Evolutionary conservation across 306 rosid species (phyloP).

Genomic region (Quercus parvula): DNA sequence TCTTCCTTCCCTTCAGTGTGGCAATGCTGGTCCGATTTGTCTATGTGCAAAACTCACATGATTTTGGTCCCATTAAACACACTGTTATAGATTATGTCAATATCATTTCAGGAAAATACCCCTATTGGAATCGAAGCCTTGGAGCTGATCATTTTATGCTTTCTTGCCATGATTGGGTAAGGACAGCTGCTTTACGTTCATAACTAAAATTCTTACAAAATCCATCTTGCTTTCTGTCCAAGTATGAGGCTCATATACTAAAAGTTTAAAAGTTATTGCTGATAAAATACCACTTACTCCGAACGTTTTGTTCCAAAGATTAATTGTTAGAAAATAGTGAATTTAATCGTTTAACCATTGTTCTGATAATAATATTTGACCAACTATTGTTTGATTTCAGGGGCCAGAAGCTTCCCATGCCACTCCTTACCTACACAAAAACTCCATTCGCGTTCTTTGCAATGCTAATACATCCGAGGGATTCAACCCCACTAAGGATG

Average conservation of each 20-base stretch:
- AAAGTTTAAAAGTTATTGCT: not conserved
- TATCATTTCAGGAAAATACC: slow-evolving; percentile 50
- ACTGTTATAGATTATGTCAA: slow-evolving; percentile 65
- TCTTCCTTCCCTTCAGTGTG: slow-evolving; percentile 79
- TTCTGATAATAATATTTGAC: not conserved
- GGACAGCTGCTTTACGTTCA: not conserved
- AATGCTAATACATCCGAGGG: slow-evolving; percentile 89
- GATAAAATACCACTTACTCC: no score
- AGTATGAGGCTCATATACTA: not conserved
- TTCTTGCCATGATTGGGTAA: slow-evolving; percentile 94
- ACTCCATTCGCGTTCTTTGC: slow-evolving; percentile 71
- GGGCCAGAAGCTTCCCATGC: slow-evolving; percentile 68
- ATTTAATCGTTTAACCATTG: no score
- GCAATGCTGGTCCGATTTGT: slow-evolving; percentile 79
- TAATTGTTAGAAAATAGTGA: no score
- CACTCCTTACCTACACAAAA: slow-evolving; percentile 40
- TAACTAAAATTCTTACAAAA: not conserved
- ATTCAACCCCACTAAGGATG: slow-evolving; percentile 75
- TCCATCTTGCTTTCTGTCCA: not conserved
- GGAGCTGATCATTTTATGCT: slow-evolving; percentile 91
- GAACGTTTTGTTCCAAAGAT: no score
- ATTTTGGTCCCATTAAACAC: slow-evolving; percentile 55
- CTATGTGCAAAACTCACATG: slow-evolving; percentile 62
- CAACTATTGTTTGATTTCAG: slow-evolving; percentile 25
- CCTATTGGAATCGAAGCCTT: slow-evolving; percentile 81